Conservation (phyloP, 2,329 filamentous ascomycete species). For the Periconia digitata region DNA sequence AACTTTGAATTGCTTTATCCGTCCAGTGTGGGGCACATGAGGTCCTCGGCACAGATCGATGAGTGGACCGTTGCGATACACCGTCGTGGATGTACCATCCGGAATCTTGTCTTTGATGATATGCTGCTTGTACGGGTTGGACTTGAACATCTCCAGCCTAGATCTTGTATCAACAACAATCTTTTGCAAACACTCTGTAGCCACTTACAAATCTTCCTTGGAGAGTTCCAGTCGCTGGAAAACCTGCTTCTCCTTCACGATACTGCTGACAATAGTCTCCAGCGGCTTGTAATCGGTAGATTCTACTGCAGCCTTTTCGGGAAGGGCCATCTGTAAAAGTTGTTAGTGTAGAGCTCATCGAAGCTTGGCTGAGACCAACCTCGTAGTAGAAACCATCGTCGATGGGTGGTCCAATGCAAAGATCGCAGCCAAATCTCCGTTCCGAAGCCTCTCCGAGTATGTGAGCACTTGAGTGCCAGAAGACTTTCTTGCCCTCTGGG, state of each 20-base stretch:
- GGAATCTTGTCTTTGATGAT: constrained; percentile 93
- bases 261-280: constrained; percentile 76
- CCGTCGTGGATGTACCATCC: constrained; percentile 87
- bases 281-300: constrained; percentile 81
- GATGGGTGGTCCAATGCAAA: constrained; percentile 92
- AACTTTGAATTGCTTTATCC: constrained; percentile 92
- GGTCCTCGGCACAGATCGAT: constrained; percentile 96
- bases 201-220: constrained; percentile 73
- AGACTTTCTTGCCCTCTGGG: constrained; percentile 81
- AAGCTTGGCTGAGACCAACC: constrained; percentile 10
- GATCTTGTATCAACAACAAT: not conserved
- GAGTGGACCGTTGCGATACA: constrained; percentile 89
- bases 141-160: constrained; percentile 85
- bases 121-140: constrained; percentile 98
- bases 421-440: constrained; percentile 82
- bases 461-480: constrained; percentile 97
- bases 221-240: constrained; percentile 88
- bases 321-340: constrained; percentile 67
- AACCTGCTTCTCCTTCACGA: constrained; percentile 94
- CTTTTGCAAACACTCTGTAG: not conserved
- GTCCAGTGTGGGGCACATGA: constrained; percentile 89
- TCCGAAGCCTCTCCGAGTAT: constrained; percentile 95
- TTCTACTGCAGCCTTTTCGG: constrained; percentile 70
- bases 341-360: constrained; percentile 7
- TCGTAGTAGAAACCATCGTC: constrained; percentile 96